Conservation (phyloP, 2,329 filamentous ascomycete species). For the Chalara sp. region DNA sequence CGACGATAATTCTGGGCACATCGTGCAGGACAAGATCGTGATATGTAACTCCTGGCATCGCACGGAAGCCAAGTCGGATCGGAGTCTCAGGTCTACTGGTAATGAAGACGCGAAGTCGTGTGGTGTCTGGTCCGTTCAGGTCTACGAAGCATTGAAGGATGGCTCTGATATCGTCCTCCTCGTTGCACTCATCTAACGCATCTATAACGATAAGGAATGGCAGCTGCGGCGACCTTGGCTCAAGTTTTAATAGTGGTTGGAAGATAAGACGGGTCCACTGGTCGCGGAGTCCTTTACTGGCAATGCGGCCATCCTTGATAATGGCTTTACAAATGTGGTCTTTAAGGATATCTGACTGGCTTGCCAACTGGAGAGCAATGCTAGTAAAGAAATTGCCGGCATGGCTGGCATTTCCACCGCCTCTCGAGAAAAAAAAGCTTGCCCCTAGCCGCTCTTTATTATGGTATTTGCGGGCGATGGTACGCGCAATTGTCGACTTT, state of each 20-base stretch:
- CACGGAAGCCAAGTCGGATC: neutral
- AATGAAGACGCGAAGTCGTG: neutral
- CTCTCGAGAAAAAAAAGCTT: conserved; percentile 2
- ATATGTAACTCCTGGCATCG: neutral
- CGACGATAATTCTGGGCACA: neutral
- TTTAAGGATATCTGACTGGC: neutral
- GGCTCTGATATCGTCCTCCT: neutral
- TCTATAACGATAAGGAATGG: neutral
- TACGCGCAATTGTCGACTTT: too few relatives aligned
- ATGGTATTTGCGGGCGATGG: too few relatives aligned
- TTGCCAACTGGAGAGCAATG: conserved; percentile 5
- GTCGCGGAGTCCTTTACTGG: neutral
- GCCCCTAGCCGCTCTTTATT: neutral
- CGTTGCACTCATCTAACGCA: neutral
- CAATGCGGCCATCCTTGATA: conserved; percentile 2
- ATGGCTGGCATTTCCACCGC: conserved; percentile 12
- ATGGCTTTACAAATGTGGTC: conserved; percentile 5
- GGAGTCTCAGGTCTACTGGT: neutral
- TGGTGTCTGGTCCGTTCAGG: neutral
- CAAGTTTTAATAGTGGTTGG: neutral
- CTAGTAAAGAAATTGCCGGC: conserved; percentile 9
- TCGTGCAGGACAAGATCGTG: neutral
- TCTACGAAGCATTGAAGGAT: neutral
- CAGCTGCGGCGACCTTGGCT: neutral
- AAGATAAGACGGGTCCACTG: neutral